These are phyloP conservation scores for Fraxinus greggii DNA, from an alignment of 305 asterid species.

Conservation along the genomic window DNA sequence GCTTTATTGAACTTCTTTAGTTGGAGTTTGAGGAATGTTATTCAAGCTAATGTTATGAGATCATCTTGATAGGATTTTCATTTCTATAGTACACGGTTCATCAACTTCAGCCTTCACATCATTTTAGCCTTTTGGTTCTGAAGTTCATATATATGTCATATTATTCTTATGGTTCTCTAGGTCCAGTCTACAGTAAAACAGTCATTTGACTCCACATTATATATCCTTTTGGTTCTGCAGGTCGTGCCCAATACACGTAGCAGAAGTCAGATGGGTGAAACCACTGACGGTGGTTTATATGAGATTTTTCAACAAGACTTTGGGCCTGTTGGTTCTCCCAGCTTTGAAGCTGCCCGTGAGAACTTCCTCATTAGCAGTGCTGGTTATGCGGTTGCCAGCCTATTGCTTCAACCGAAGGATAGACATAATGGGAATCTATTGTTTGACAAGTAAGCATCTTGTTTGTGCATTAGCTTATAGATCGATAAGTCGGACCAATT, in stretches of 20 bases:
- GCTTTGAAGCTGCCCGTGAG: slow-evolving; percentile 97
- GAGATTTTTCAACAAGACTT: slow-evolving; percentile 98
- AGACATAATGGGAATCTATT: slow-evolving; percentile 97
- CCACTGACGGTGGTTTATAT: slow-evolving; percentile 94
- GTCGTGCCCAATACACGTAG: slow-evolving; percentile 95
- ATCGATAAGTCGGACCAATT: not conserved
- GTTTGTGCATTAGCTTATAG: not conserved
- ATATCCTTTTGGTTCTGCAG: slow-evolving; percentile 40
- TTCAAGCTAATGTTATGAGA: not conserved
- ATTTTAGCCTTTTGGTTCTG: slow-evolving; percentile 13
- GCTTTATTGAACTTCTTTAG: not conserved
- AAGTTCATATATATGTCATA: not conserved
- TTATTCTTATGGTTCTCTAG: slow-evolving; percentile 7
- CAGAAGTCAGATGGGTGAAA: slow-evolving; percentile 99
- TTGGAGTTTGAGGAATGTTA: not conserved
- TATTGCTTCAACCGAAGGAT: slow-evolving; percentile 98
- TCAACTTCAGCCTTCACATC: not conserved
- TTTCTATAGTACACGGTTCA: not conserved
- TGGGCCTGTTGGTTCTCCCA: slow-evolving; percentile 95
- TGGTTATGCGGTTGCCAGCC: slow-evolving; percentile 99
- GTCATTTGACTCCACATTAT: slow-evolving; percentile 10
- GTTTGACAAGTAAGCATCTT: slow-evolving; percentile 74
- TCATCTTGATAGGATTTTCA: not conserved
- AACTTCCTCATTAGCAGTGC: slow-evolving; percentile 96
- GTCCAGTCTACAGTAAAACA: not conserved